Evolutionary conservation across 2,329 filamentous ascomycete species (phyloP).

Genomic region (Scortechinia acanthostroma): DNA sequence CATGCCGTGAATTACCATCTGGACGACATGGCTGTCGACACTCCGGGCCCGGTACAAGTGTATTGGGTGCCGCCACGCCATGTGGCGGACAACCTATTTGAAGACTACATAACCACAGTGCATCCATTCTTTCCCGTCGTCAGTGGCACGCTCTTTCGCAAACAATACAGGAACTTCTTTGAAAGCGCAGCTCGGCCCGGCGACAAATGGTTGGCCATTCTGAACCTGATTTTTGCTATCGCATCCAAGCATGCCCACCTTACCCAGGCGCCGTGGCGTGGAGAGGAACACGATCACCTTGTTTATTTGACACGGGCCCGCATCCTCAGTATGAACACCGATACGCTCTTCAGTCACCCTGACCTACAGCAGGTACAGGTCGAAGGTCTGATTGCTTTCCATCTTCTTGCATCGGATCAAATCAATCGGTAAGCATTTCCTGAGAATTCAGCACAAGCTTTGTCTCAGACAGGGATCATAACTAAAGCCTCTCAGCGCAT

Average conservation of each 20-base stretch:
- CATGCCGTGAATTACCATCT: slow-evolving; percentile 16
- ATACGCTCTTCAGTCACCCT: slow-evolving; percentile 16
- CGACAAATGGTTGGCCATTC: slow-evolving; percentile 20
- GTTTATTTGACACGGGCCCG: slow-evolving; percentile 24
- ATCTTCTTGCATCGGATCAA: slow-evolving; percentile 25
- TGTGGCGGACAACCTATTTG: slow-evolving; percentile 18
- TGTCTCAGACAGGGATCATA: background rate
- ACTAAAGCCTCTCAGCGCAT: slow-evolving; percentile 16
- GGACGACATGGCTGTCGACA: slow-evolving; percentile 14
- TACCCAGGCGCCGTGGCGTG: slow-evolving; percentile 12
- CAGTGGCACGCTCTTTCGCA: slow-evolving; percentile 16
- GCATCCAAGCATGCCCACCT: slow-evolving; percentile 22
- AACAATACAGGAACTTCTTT: slow-evolving; percentile 18
- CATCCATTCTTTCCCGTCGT: slow-evolving; percentile 27
- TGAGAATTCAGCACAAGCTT: background rate
- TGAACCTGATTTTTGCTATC: slow-evolving; percentile 30
- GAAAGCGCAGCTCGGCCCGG: slow-evolving; percentile 8
- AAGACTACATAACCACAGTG: slow-evolving; percentile 22
- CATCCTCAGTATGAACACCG: slow-evolving; percentile 13
- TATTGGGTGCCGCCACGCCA: slow-evolving; percentile 18
- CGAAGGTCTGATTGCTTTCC: slow-evolving; percentile 21
- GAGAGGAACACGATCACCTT: slow-evolving; percentile 19
- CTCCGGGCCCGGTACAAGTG: slow-evolving; percentile 17
- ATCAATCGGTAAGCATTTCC: slow-evolving; percentile 21
- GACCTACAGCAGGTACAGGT: slow-evolving; percentile 25